Evolutionary conservation across 2,329 filamentous ascomycete species (phyloP).

Genomic region (Magnaporthales sp.): DNA sequence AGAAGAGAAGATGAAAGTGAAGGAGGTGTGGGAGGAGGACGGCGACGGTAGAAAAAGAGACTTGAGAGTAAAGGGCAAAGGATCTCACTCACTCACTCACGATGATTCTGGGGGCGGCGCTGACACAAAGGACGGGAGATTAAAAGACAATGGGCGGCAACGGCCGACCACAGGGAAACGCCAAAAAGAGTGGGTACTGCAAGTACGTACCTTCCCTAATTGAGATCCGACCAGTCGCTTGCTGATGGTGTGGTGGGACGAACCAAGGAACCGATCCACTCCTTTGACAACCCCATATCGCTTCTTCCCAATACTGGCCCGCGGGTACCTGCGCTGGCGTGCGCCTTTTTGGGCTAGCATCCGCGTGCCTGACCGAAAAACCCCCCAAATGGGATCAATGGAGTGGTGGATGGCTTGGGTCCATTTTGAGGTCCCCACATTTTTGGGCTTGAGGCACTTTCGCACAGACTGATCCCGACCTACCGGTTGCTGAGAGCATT

Average conservation of each 20-base stretch:
- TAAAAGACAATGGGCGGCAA: neutral
- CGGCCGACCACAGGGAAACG: neutral
- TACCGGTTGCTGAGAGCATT: neutral
- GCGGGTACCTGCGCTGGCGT: constrained; percentile 3
- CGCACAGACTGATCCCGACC: constrained; percentile 1
- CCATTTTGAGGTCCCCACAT: neutral
- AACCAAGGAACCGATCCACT: neutral
- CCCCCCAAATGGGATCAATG: neutral
- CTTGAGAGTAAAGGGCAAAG: neutral
- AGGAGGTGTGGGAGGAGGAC: constrained; percentile 1
- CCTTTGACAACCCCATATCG: neutral
- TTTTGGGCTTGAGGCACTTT: constrained; percentile 1
- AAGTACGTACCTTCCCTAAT: neutral
- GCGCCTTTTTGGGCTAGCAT: neutral
- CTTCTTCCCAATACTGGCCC: neutral
- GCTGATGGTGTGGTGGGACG: neutral
- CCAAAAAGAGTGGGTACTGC: neutral
- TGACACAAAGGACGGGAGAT: neutral
- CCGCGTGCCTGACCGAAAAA: neutral
- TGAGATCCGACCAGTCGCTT: neutral
- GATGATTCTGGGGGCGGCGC: neutral
- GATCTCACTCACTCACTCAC: neutral
- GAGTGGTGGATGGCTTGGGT: neutral
- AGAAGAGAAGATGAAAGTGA: neutral
- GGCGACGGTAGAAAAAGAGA: neutral